A percentile compares a stretch with the other conserved stretches of the same genome.
Conservation (phyloP, 495 filamentous ascomycete species). For the Oidiodendron maius region DNA sequence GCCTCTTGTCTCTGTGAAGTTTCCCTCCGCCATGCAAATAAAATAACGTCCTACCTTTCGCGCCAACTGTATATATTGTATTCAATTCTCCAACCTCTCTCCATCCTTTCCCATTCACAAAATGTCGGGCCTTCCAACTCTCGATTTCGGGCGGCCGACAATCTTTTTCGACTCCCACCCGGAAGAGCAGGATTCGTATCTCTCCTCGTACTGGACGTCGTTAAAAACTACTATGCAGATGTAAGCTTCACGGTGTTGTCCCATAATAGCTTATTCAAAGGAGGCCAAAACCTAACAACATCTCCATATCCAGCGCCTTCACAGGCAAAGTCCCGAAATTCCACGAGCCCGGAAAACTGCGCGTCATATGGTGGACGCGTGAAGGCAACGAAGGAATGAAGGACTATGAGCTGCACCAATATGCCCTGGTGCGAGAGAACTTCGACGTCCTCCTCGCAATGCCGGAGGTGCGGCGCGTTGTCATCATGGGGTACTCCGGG, state of each 20-base stretch:
- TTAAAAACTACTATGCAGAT: conserved; percentile 13
- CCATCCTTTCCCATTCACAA: too few species aligned
- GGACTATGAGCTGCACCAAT: conserved; percentile 14
- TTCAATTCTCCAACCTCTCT: too few species aligned
- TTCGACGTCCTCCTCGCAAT: conserved; percentile 11
- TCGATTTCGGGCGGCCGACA: conserved; percentile 13
- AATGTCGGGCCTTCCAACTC: conserved; percentile 5
- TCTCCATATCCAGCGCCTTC: not conserved
- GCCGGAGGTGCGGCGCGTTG: conserved; percentile 9
- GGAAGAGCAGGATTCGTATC: conserved; percentile 17
- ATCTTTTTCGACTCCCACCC: conserved; percentile 20
- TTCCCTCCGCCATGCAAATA: too few species aligned
- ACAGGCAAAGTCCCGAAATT: conserved; percentile 15
- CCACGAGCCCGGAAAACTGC: conserved; percentile 11
- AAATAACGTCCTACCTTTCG: too few species aligned
- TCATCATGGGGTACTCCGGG: conserved; percentile 10
- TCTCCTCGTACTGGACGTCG: conserved; percentile 13
- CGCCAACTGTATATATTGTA: too few species aligned
- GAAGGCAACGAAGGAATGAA: conserved; percentile 15
- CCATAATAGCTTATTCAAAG: not conserved
- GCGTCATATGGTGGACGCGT: conserved; percentile 12
- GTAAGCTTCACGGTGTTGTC: not conserved
- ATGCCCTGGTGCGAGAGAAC: conserved; percentile 7
- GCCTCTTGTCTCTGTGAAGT: too few species aligned
- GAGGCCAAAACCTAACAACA: not conserved